A percentile compares a stretch with the other conserved stretches of the same genome.
These are phyloP conservation scores for Ceratorhiza oryzae-sativae DNA, from an alignment of 1,284 basidiomycete species.

Conservation along the genomic window DNA sequence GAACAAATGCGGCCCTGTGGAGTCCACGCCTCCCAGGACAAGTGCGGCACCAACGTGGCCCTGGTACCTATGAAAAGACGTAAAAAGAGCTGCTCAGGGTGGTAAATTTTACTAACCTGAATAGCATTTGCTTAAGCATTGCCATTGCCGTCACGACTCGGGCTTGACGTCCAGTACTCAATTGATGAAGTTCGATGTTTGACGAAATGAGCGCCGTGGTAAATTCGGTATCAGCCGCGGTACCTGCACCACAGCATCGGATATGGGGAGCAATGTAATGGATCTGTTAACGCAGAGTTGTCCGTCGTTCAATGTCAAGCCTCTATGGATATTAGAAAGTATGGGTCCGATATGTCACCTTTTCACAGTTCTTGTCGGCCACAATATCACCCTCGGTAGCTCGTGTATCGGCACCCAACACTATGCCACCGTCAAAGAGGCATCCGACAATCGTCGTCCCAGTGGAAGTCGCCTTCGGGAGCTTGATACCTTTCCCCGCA, in stretches of 20 bases:
- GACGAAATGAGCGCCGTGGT: constrained; percentile 92
- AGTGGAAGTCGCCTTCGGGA: constrained; percentile 89
- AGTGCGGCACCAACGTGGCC: constrained; percentile 95
- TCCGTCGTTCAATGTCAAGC: constrained; percentile 2
- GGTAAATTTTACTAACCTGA: constrained; percentile 59
- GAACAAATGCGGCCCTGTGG: constrained; percentile 93
- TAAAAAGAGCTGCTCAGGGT: background rate
- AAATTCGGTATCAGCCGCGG: constrained; percentile 97
- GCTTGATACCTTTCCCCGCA: constrained; percentile 67
- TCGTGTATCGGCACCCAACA: constrained; percentile 96
- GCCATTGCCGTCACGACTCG: constrained; percentile 97
- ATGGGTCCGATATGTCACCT: constrained; percentile 62
- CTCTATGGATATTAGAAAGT: background rate
- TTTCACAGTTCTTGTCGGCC: constrained; percentile 99
- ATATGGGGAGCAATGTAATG: constrained; percentile 96
- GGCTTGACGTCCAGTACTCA: constrained; percentile 86
- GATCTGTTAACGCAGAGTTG: constrained; percentile 64
- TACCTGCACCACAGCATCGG: constrained; percentile 97
- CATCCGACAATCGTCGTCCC: constrained; percentile 99
- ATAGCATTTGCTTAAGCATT: constrained; percentile 91
- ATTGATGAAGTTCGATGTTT: constrained; percentile 88
- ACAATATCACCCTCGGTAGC: constrained; percentile 96
- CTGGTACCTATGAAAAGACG: constrained; percentile 70
- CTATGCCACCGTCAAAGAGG: constrained; percentile 90
- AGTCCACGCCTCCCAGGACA: constrained; percentile 95